Evolutionary conservation across 805 yeast species (phyloP).

Genomic region (Suhomyces pyralidae): DNA sequence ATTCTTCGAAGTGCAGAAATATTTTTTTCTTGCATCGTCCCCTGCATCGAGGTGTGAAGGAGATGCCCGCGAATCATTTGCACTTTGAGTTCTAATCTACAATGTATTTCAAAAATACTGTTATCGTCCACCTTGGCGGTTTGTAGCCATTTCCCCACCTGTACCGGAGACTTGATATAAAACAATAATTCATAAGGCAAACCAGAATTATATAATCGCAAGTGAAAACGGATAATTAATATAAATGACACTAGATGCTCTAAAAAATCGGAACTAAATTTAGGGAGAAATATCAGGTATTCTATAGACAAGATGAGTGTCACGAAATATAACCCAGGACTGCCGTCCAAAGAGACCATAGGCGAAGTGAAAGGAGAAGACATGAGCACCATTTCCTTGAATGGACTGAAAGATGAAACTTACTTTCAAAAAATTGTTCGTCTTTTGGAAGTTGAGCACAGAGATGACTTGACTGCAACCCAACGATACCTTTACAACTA

Average conservation of each 20-base stretch:
- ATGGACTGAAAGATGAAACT: constrained; percentile 18
- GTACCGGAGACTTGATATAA: not conserved
- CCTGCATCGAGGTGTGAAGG: not conserved
- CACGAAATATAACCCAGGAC: not conserved
- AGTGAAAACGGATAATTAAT: not conserved
- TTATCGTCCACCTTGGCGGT: not conserved
- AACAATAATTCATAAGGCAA: not conserved
- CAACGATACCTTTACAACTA: constrained; percentile 69
- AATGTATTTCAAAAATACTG: not conserved
- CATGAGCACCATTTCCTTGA: constrained; percentile 1
- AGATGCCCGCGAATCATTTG: not conserved
- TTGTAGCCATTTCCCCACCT: not conserved
- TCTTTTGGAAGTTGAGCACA: constrained; percentile 30
- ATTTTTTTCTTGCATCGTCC: not conserved
- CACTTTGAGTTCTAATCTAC: not conserved
- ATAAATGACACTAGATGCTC: not conserved
- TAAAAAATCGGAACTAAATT: not conserved
- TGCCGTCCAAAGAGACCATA: not conserved
- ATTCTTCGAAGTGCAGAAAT: not conserved
- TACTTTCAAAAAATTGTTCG: constrained; percentile 25
- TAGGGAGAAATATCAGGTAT: not conserved
- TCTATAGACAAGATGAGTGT: not conserved
- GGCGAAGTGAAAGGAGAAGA: constrained; percentile 15
- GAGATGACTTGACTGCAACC: constrained; percentile 45
- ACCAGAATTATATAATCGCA: not conserved